Percentiles rank a stretch among this genome's conserved stretches.
phyloP scores from a whole-genome alignment of 2,329 filamentous ascomycete species.

The Cytospora mali region DNA sequence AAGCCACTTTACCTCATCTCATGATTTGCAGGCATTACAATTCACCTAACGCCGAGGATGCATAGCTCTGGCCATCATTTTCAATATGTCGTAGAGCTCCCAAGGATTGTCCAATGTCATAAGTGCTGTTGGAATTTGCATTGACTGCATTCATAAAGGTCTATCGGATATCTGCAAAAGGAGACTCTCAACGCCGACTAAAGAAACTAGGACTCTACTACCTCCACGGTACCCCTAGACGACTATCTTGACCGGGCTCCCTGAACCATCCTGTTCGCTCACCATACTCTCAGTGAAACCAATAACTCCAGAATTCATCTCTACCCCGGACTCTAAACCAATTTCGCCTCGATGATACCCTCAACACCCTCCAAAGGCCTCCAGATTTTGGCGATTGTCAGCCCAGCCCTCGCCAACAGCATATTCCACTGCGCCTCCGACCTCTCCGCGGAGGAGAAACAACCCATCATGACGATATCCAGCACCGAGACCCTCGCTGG shows the following conservation, averaged over 20 bases:
- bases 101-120: too few species aligned
- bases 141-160: too few species aligned
- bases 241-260: not conserved
- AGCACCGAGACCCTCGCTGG: conserved; percentile 37
- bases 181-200: not conserved
- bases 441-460: conserved; percentile 24
- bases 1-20: too few species aligned
- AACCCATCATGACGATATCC: conserved; percentile 42
- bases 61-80: too few species aligned
- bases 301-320: not conserved
- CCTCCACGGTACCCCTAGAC: not conserved
- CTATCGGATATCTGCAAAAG: too few species aligned
- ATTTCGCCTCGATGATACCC: not conserved
- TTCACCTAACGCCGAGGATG: too few species aligned
- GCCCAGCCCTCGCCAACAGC: conserved; percentile 4
- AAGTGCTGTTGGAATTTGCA: too few species aligned
- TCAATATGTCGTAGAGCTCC: too few species aligned
- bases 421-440: not conserved
- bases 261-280: not conserved
- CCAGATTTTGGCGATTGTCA: not conserved
- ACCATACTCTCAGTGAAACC: not conserved
- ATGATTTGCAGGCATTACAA: too few species aligned
- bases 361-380: not conserved
- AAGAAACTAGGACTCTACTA: not conserved
- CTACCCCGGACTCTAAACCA: not conserved